Percentiles rank a stretch among this genome's conserved stretches.
Evolutionary conservation across 2,329 filamentous ascomycete genomes (phyloP).

Genomic region (Curvularia verruculosa): DNA sequence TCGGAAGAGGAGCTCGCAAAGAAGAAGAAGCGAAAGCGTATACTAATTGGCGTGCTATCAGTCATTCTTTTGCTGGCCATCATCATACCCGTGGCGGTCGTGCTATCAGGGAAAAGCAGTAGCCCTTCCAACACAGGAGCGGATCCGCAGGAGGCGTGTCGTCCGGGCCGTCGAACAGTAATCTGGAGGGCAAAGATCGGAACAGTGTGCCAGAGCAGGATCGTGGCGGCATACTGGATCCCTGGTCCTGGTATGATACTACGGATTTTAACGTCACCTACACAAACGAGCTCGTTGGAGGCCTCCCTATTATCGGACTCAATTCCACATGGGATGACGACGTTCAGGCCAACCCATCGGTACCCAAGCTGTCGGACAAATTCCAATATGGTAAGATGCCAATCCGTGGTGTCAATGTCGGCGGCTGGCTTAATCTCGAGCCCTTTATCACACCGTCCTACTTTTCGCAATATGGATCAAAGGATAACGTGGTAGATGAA

Average conservation of each 20-base stretch:
- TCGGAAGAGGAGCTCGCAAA: constrained; percentile 49
- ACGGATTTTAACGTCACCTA: constrained; percentile 93
- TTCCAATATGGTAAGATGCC: constrained; percentile 83
- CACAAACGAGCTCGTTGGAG: constrained; percentile 81
- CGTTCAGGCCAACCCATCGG: constrained; percentile 74
- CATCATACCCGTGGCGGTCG: constrained; percentile 55
- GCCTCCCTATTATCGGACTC: constrained; percentile 88
- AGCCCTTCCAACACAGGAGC: constrained; percentile 31
- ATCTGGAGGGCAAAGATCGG: constrained; percentile 53
- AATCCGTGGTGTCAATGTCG: constrained; percentile 88
- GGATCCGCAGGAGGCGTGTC: constrained; percentile 25
- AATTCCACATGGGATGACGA: constrained; percentile 87
- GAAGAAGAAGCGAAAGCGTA: constrained; percentile 59
- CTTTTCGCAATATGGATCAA: constrained; percentile 70
- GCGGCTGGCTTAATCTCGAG: constrained; percentile 92
- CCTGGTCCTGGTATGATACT: constrained; percentile 90
- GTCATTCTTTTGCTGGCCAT: constrained; percentile 53
- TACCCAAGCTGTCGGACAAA: constrained; percentile 74
- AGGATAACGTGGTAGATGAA: constrained; percentile 80
- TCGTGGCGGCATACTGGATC: constrained; percentile 80
- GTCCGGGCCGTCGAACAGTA: constrained; percentile 51
- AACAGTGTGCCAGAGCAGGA: constrained; percentile 61
- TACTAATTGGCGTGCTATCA: constrained; percentile 51
- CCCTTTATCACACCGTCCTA: constrained; percentile 95
- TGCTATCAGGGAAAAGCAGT: constrained; percentile 54